phyloP scores from a whole-genome alignment of 2,329 filamentous ascomycete genomes.

The Ascochyta viciae-villosae region DNA sequence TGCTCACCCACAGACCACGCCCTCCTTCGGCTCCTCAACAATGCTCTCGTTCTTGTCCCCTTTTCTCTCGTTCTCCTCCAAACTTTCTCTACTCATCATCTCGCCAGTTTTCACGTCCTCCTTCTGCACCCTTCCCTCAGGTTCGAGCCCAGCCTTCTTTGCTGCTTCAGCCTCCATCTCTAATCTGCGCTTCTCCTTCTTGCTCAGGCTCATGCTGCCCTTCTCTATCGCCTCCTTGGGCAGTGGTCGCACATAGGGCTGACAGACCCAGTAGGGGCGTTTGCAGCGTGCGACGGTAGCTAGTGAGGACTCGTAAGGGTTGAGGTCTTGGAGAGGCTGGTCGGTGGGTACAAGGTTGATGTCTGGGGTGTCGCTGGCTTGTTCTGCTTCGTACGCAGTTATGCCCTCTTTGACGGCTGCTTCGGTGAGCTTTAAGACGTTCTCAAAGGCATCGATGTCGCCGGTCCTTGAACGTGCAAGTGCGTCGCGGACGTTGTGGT shows the following conservation, averaged over 20 bases:
- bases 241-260: constrained; percentile 84
- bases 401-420: constrained; percentile 75
- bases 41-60: constrained; percentile 21
- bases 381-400: constrained; percentile 65
- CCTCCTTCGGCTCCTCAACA: constrained; percentile 54
- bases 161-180: constrained; percentile 51
- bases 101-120: constrained; percentile 47
- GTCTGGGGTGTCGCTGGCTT: constrained; percentile 4
- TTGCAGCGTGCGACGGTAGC: constrained; percentile 74
- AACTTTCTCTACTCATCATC: constrained; percentile 18
- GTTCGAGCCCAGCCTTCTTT: constrained; percentile 39
- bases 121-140: constrained; percentile 61
- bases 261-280: constrained; percentile 87
- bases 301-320: constrained; percentile 64
- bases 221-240: constrained; percentile 87
- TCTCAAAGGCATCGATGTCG: constrained; percentile 79
- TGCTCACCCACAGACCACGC: constrained; percentile 53
- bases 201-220: constrained; percentile 76
- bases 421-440: constrained; percentile 78
- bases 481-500: constrained; percentile 86
- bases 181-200: constrained; percentile 62
- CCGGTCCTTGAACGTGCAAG: constrained; percentile 73
- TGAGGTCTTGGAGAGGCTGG: constrained; percentile 13
- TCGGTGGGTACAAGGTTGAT: background rate
- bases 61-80: constrained; percentile 16